These are phyloP conservation scores for Hanseniaspora vineae DNA, from an alignment of 805 yeast species.

Conservation along the genomic window DNA sequence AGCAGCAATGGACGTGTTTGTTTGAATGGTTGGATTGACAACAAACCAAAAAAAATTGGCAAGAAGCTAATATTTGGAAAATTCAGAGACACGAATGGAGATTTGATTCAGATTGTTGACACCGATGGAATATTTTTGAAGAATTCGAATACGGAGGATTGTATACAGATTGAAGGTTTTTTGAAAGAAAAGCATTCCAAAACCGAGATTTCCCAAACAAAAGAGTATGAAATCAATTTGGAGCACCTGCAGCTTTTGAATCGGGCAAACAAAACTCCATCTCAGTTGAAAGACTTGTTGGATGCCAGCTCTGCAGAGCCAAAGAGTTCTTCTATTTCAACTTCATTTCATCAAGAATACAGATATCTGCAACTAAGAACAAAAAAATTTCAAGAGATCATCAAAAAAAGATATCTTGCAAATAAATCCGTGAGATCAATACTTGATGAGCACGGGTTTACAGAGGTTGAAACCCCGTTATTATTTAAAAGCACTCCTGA, in stretches of 20 bases:
- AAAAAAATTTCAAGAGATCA: conserved; percentile 39
- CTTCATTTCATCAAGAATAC: conserved; percentile 56
- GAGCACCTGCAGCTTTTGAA: conserved; percentile 44
- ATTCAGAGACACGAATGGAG: conserved; percentile 63
- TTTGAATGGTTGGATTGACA: conserved; percentile 76
- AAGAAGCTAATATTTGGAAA: conserved; percentile 56
- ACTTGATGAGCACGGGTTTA: conserved; percentile 37
- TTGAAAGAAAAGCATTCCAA: conserved; percentile 13
- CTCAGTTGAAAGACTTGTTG: conserved; percentile 53
- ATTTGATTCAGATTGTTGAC: conserved; percentile 44
- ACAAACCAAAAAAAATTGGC: conserved; percentile 59
- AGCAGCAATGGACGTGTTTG: background rate
- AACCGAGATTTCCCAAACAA: conserved; percentile 1
- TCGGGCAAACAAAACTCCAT: conserved; percentile 46
- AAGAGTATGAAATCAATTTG: conserved; percentile 47
- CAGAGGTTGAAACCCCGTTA: conserved; percentile 86
- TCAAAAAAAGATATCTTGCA: conserved; percentile 44
- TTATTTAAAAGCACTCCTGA: conserved; percentile 94
- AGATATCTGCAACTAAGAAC: conserved; percentile 71
- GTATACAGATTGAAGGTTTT: conserved; percentile 52
- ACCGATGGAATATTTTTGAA: conserved; percentile 27
- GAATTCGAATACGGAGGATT: conserved; percentile 56
- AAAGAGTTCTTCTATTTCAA: background rate
- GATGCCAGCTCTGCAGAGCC: too few relatives aligned
- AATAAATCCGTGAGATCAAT: conserved; percentile 33